These are phyloP conservation scores for Leishmania arabica DNA, from an alignment of 208 protist genomes.

Conservation along the genomic window DNA sequence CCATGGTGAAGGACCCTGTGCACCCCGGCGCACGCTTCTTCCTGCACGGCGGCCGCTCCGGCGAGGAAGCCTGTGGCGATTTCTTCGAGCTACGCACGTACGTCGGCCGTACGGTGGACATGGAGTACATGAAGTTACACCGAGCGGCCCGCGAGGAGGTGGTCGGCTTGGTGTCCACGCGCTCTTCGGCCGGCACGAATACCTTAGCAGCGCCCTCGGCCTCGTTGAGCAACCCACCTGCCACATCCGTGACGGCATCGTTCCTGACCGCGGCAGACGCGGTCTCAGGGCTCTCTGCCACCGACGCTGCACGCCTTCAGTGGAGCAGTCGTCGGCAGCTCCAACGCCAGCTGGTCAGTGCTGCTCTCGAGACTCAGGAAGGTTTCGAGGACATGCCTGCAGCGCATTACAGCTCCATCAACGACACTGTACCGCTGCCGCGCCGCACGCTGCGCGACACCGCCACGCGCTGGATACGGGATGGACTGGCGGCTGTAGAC, in stretches of 20 bases:
- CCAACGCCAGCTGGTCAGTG: conserved; percentile 24
- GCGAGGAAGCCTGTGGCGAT: conserved; percentile 53
- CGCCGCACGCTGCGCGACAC: conserved; percentile 14
- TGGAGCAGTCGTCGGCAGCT: conserved; percentile 17
- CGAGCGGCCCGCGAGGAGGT: conserved; percentile 4
- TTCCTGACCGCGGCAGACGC: not conserved
- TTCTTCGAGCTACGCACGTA: conserved; percentile 50
- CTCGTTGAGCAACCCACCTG: not conserved
- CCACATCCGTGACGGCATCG: not conserved
- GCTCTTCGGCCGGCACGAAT: not conserved
- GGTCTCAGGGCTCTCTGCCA: not conserved
- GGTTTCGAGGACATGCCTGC: conserved; percentile 19
- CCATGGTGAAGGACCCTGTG: conserved; percentile 47
- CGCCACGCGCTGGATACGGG: conserved; percentile 14
- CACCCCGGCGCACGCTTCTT: conserved; percentile 49
- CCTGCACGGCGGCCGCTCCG: conserved; percentile 55
- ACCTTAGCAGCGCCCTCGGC: not conserved
- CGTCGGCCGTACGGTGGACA: conserved; percentile 16
- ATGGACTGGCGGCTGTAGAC: conserved; percentile 12
- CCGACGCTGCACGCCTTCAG: conserved; percentile 13
- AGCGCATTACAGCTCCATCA: not conserved
- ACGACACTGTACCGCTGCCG: not conserved
- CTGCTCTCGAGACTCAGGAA: conserved; percentile 14
- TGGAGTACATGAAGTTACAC: conserved; percentile 30
- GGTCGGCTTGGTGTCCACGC: not conserved